phyloP scores from a whole-genome alignment of 495 filamentous ascomycete genomes.

The Tuber calosporum region DNA sequence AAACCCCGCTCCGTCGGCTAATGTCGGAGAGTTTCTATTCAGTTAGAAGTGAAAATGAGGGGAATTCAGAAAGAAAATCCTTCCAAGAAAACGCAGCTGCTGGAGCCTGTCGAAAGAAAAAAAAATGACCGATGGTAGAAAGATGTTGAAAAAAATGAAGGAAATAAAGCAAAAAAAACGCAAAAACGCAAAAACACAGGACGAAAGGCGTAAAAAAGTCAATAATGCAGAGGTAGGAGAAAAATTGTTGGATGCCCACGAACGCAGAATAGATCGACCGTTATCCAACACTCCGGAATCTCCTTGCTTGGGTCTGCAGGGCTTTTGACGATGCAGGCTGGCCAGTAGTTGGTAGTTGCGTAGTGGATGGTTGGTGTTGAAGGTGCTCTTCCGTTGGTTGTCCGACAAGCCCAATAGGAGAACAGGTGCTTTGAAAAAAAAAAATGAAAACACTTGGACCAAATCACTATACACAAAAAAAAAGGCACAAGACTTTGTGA shows the following conservation, averaged over 20 bases:
- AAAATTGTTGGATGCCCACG: conserved; percentile 21
- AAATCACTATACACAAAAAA: conserved; percentile 5
- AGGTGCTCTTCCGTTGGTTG: conserved; percentile 6
- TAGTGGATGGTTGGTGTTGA: background rate
- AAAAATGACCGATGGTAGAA: conserved; percentile 14
- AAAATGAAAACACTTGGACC: conserved; percentile 4
- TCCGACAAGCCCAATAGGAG: conserved; percentile 28
- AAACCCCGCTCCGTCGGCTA: background rate
- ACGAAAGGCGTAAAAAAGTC: conserved; percentile 25
- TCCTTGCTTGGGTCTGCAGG: conserved; percentile 15
- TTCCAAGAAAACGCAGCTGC: conserved; percentile 25
- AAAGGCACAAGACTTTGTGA: background rate
- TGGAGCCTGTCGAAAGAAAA: conserved; percentile 21
- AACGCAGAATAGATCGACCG: conserved; percentile 20
- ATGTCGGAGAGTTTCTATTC: background rate
- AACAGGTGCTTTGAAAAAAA: background rate
- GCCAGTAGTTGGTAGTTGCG: conserved; percentile 1
- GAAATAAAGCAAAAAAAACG: conserved; percentile 11
- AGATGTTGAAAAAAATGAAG: conserved; percentile 18
- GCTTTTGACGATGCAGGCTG: conserved; percentile 8
- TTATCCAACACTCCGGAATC: conserved; percentile 28
- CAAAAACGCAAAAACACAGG: conserved; percentile 15
- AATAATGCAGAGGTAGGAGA: conserved; percentile 19
- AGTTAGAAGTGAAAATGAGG: background rate
- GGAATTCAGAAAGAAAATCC: conserved; percentile 11